Evolutionary conservation across 2,329 filamentous ascomycete genomes (phyloP).

Genomic region (Aureobasidium sp.): DNA sequence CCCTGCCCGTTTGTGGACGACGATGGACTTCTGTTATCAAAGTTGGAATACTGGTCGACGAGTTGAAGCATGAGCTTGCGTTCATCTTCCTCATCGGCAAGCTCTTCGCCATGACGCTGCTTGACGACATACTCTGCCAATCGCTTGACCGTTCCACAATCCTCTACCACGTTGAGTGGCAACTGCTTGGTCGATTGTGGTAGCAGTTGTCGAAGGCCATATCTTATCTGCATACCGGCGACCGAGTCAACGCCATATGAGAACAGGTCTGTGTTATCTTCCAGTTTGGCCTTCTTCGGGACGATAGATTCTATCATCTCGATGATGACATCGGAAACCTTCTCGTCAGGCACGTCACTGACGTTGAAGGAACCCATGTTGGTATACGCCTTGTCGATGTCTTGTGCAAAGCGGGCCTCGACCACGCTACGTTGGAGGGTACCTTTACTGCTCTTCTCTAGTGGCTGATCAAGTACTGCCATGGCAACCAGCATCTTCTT

Average conservation of each 20-base stretch:
- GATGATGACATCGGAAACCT: constrained; percentile 29
- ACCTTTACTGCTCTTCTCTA: constrained; percentile 58
- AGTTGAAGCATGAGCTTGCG: constrained; percentile 38
- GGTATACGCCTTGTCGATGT: constrained; percentile 43
- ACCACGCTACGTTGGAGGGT: constrained; percentile 48
- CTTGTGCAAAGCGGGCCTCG: constrained; percentile 41
- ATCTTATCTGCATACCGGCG: constrained; percentile 47
- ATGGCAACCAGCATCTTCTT: constrained; percentile 46
- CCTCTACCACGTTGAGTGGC: constrained; percentile 54
- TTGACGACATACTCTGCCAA: constrained; percentile 34
- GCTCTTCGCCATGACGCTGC: constrained; percentile 31
- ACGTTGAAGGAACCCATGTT: constrained; percentile 16
- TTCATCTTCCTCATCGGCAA: constrained; percentile 29
- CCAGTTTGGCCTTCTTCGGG: constrained; percentile 19
- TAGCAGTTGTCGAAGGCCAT: constrained; percentile 31
- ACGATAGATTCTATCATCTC: constrained; percentile 24
- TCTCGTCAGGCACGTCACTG: constrained; percentile 26
- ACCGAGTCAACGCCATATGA: constrained; percentile 55
- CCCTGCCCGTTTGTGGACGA: constrained; percentile 1
- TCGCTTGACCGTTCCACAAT: constrained; percentile 47
- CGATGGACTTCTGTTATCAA: constrained; percentile 23
- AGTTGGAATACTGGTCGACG: constrained; percentile 42
- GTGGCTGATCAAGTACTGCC: constrained; percentile 25
- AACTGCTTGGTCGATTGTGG: constrained; percentile 31
- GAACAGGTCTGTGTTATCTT: constrained; percentile 46